phyloP scores from a whole-genome alignment of 495 filamentous ascomycete species.

The Annulohypoxylon stygium region DNA sequence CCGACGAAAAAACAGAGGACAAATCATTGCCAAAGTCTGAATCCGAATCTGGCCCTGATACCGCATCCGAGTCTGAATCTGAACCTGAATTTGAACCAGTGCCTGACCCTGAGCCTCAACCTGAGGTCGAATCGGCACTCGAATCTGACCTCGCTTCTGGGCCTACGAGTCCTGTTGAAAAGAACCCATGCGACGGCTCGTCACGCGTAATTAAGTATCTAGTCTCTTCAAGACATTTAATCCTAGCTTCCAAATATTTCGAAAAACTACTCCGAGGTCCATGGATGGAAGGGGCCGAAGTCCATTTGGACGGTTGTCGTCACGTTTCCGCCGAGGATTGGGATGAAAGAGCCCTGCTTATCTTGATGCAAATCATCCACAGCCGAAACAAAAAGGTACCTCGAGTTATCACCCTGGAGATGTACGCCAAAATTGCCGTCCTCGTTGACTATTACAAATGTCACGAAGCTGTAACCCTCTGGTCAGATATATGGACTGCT shows the following conservation, averaged over 20 bases:
- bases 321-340: conserved; percentile 56
- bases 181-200: too few species aligned
- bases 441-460: conserved; percentile 67
- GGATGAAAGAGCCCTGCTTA: conserved; percentile 60
- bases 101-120: background rate
- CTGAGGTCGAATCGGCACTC: background rate
- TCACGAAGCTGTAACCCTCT: conserved; percentile 57
- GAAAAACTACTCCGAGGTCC: conserved; percentile 50
- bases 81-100: background rate
- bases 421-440: conserved; percentile 63
- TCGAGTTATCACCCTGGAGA: conserved; percentile 54
- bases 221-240: conserved; percentile 67
- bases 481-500: conserved; percentile 60
- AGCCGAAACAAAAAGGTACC: conserved; percentile 59
- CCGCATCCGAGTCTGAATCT: background rate
- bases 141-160: background rate
- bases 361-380: conserved; percentile 67
- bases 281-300: conserved; percentile 56
- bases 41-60: background rate
- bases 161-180: background rate
- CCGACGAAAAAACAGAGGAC: background rate
- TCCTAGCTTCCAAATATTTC: conserved; percentile 63
- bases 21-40: background rate
- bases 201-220: conserved; percentile 42
- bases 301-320: conserved; percentile 56